A percentile compares a stretch with the other conserved stretches of the same genome.
These are phyloP conservation scores for Colletotrichum tropicale DNA, from an alignment of 2,329 filamentous ascomycete genomes.

Conservation along the genomic window DNA sequence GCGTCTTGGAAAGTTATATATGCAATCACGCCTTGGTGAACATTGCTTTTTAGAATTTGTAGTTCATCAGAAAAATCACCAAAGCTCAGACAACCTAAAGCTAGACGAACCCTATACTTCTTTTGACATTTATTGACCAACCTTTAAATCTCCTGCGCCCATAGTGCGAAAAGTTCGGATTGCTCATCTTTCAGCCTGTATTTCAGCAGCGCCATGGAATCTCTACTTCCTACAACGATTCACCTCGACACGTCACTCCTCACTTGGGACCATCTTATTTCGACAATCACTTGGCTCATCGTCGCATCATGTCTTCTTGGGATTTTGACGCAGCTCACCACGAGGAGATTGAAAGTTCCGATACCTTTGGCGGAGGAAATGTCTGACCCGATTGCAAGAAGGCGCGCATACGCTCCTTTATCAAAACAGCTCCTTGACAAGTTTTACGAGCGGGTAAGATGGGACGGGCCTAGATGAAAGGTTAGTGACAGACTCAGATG, in stretches of 20 bases:
- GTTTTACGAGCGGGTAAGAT: background rate
- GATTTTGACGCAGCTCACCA: background rate
- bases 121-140: background rate
- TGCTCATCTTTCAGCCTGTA: background rate
- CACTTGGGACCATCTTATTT: background rate
- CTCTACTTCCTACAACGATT: background rate
- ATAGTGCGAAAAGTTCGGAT: background rate
- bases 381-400: background rate
- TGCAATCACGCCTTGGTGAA: background rate
- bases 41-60: background rate
- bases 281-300: background rate
- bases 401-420: background rate
- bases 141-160: fast-evolving
- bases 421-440: background rate
- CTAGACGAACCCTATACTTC: background rate
- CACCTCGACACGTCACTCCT: background rate
- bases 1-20: background rate
- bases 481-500: background rate
- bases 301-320: background rate
- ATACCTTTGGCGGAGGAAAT: background rate
- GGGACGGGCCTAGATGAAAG: background rate
- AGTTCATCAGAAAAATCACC: background rate
- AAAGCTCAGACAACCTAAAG: background rate
- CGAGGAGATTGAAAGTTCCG: background rate
- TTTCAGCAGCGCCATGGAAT: background rate